Percentiles rank a stretch among this genome's conserved stretches.
phyloP scores from a whole-genome alignment of 495 filamentous ascomycete genomes.

The Lasiosphaeria miniovina region DNA sequence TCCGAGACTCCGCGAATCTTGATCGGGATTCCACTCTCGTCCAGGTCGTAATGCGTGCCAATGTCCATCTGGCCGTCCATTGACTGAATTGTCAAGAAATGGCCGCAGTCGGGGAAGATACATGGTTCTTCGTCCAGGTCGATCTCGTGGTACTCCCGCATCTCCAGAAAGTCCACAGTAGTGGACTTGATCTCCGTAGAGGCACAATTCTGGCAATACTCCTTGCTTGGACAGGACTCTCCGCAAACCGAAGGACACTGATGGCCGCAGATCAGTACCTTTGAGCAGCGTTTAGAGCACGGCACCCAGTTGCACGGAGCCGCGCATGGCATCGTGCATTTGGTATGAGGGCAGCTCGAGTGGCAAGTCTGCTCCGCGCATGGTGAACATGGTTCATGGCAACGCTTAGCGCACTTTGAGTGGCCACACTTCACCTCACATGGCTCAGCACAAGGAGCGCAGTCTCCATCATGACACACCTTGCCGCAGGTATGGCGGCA shows the following conservation, averaged over 20 bases:
- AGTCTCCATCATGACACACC: slow-evolving; percentile 39
- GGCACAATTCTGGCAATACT: slow-evolving; percentile 58
- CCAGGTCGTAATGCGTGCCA: slow-evolving; percentile 50
- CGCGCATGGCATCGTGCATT: slow-evolving; percentile 66
- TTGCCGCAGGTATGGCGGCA: slow-evolving; percentile 51
- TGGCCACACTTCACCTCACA: slow-evolving; percentile 39
- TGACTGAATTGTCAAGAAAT: slow-evolving; percentile 58
- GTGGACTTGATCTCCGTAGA: slow-evolving; percentile 38
- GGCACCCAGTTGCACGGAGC: slow-evolving; percentile 68
- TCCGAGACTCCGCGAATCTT: background rate
- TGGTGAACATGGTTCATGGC: slow-evolving; percentile 62
- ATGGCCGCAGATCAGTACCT: slow-evolving; percentile 60
- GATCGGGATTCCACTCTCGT: slow-evolving; percentile 22
- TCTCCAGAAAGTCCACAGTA: slow-evolving; percentile 25
- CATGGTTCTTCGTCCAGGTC: slow-evolving; percentile 19
- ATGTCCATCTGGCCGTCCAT: slow-evolving; percentile 69
- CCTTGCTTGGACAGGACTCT: slow-evolving; percentile 55
- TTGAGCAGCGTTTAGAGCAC: slow-evolving; percentile 61
- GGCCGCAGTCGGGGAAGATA: slow-evolving; percentile 62
- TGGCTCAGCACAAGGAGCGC: slow-evolving; percentile 51
- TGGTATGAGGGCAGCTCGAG: slow-evolving; percentile 52
- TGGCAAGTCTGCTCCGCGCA: slow-evolving; percentile 55
- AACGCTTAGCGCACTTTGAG: slow-evolving; percentile 55
- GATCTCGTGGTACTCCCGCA: slow-evolving; percentile 22
- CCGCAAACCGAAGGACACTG: slow-evolving; percentile 58